Base-by-base conservation (phyloP, 2,329 filamentous ascomycete genomes). In the Fusarium sulawesiense region DNA sequence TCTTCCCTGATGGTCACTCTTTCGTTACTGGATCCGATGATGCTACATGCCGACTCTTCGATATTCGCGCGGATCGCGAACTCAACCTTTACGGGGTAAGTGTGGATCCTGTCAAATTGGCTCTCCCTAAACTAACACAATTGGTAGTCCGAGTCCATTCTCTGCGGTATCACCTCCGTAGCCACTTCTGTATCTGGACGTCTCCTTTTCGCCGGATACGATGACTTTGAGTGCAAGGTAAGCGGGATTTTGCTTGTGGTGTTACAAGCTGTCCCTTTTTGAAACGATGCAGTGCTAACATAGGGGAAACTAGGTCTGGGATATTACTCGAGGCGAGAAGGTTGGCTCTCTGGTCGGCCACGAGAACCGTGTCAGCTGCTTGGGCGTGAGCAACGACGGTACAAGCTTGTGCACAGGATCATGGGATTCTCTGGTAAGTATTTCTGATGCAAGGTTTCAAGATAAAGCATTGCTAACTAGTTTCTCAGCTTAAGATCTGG, bases 221-320 rank as follows among this genome's bases (percentile, higher is more conserved):
- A 99, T 78, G 96, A 99, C 80, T 99, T 97, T 77, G 96, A 99
- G 83, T 99, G 96, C 94, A 99, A 98, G 92, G 95, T 97, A 85
- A 77, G 89, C 32, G 56, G 45, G 13, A 18, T 14, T 29, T 18
- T 48, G 42, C 37, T 64, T 48, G 45, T 41, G 29, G 16, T 12
- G 8, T 27, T 7, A 21, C 37, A 46, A 51, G 55, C 44, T 20
- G 20, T 20, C 18, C 11, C 21, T 20, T 13, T 7, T 13, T 6
- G 13, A 25, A 21, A 13, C 7, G 11, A 11, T 42, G 6, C 20
- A 50, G 29, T 53, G 10, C 64, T 77, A 59, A 73, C 46, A 27
- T 29, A 11, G 12, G 20, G 3, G n/a, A 48, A 42, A 8, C 70
- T 29, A 98, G 95, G 96, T 98, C 66, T 99, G 96, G 96, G 96